Evolutionary conservation across 2,329 filamentous ascomycete genomes (phyloP).

Genomic region (Colletotrichum australisinense): DNA sequence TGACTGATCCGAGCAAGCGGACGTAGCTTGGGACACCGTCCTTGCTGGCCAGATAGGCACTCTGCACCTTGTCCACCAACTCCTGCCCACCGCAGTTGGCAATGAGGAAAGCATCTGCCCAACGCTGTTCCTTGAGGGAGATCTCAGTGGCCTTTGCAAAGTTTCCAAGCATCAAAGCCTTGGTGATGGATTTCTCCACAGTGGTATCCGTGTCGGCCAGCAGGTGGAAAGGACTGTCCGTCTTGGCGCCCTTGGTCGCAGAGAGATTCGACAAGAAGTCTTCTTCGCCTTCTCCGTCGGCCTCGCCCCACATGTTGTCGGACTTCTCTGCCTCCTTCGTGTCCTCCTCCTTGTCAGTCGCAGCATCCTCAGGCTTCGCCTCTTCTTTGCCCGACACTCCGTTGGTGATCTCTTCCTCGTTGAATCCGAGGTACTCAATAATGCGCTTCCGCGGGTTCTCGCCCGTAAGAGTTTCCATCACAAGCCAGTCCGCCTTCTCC

Average conservation of each 20-base stretch:
- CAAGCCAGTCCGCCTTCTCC: slow-evolving; percentile 95
- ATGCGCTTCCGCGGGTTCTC: slow-evolving; percentile 88
- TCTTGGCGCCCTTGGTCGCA: slow-evolving; percentile 91
- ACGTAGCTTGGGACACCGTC: slow-evolving; percentile 89
- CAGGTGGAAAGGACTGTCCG: slow-evolving; percentile 93
- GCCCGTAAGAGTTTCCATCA: slow-evolving; percentile 88
- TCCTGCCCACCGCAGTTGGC: slow-evolving; percentile 96
- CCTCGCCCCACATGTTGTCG: slow-evolving; percentile 84
- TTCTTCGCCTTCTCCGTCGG: slow-evolving; percentile 70
- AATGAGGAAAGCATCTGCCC: slow-evolving; percentile 98
- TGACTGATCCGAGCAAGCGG: slow-evolving; percentile 88
- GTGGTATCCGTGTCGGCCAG: slow-evolving; percentile 86
- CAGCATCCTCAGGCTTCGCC: slow-evolving; percentile 45
- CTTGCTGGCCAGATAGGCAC: slow-evolving; percentile 88
- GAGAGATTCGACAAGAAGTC: slow-evolving; percentile 88
- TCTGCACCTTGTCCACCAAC: slow-evolving; percentile 93
- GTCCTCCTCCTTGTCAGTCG: slow-evolving; percentile 44
- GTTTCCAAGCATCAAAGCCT: slow-evolving; percentile 87
- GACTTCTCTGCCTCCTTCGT: slow-evolving; percentile 56
- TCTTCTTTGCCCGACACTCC: slow-evolving; percentile 54
- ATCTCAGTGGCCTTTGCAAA: slow-evolving; percentile 92
- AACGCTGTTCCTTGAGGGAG: slow-evolving; percentile 86
- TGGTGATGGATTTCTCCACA: slow-evolving; percentile 88
- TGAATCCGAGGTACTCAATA: slow-evolving; percentile 90
- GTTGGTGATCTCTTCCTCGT: slow-evolving; percentile 66